These are phyloP conservation scores for Coccinonectria pachysandricola DNA, from an alignment of 2,329 filamentous ascomycete species.

Conservation along the genomic window DNA sequence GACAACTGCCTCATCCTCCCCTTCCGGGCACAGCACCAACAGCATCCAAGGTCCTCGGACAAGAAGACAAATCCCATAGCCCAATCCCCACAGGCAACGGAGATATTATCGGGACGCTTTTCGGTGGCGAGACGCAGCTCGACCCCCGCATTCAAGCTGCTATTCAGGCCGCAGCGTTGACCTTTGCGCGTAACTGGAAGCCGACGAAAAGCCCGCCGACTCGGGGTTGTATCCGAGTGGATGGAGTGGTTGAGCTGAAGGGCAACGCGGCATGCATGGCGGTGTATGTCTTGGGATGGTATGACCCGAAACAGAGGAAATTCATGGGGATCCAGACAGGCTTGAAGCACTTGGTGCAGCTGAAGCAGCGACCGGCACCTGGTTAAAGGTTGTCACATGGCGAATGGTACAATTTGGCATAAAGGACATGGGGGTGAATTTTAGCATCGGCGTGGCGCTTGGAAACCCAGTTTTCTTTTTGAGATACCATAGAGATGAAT, in stretches of 20 bases:
- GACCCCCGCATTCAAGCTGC: constrained; percentile 25
- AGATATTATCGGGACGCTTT: constrained; percentile 17
- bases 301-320: constrained; percentile 42
- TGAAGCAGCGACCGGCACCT: constrained; percentile 27
- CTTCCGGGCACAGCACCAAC: constrained; percentile 10
- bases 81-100: constrained; percentile 15
- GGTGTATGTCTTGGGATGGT: constrained; percentile 43
- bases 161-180: constrained; percentile 24
- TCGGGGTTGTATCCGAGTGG: constrained; percentile 41
- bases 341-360: constrained; percentile 33
- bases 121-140: constrained; percentile 22
- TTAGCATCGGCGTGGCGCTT: constrained; percentile 20
- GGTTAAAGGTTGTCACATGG: constrained; percentile 9
- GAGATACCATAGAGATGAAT: constrained; percentile 19
- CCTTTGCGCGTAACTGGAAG: constrained; percentile 36
- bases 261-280: constrained; percentile 35
- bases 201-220: constrained; percentile 32
- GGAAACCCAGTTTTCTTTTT: constrained; percentile 13
- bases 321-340: constrained; percentile 32
- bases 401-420: background rate
- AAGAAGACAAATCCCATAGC: constrained; percentile 14
- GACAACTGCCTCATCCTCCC: background rate
- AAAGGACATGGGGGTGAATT: constrained; percentile 9
- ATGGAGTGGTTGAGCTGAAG: constrained; percentile 44
- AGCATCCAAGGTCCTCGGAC: constrained; percentile 12